These are phyloP conservation scores for Penicillium brevicompactum DNA, from an alignment of 2,329 filamentous ascomycete species.

Conservation along the genomic window DNA sequence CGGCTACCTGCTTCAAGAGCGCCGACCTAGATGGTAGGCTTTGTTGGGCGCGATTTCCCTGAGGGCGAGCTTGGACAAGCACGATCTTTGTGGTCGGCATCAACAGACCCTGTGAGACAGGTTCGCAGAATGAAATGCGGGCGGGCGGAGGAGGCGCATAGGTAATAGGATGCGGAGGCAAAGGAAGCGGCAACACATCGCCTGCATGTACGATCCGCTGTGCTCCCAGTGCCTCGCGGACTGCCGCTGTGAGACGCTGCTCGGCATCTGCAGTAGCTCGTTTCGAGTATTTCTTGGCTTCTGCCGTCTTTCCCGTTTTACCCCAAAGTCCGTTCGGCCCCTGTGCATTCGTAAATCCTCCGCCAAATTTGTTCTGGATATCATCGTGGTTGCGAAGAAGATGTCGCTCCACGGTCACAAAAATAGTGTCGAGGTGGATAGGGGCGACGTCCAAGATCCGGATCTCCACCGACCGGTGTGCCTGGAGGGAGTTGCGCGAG, in stretches of 20 bases:
- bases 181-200: conserved; percentile 77
- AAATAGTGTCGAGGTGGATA: conserved; percentile 79
- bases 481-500: conserved; percentile 71
- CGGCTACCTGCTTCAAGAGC: conserved; percentile 61
- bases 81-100: conserved; percentile 80
- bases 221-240: conserved; percentile 73
- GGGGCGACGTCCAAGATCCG: conserved; percentile 79
- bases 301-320: conserved; percentile 33
- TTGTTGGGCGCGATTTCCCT: conserved; percentile 44
- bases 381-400: conserved; percentile 78
- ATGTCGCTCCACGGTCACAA: conserved; percentile 81
- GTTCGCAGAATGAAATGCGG: conserved; percentile 89
- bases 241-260: conserved; percentile 63
- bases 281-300: conserved; percentile 38
- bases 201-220: conserved; percentile 80
- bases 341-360: conserved; percentile 53
- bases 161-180: conserved; percentile 79
- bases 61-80: conserved; percentile 59
- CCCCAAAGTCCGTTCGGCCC: conserved; percentile 44
- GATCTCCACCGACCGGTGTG: conserved; percentile 79
- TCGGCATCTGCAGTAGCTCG: conserved; percentile 47
- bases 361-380: conserved; percentile 79
- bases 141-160: conserved; percentile 82
- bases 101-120: conserved; percentile 84
- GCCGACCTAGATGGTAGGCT: conserved; percentile 52